These are phyloP conservation scores for Rhizomucor pusillus DNA, from an alignment of 371 early-diverging fungal species.

Conservation along the genomic window DNA sequence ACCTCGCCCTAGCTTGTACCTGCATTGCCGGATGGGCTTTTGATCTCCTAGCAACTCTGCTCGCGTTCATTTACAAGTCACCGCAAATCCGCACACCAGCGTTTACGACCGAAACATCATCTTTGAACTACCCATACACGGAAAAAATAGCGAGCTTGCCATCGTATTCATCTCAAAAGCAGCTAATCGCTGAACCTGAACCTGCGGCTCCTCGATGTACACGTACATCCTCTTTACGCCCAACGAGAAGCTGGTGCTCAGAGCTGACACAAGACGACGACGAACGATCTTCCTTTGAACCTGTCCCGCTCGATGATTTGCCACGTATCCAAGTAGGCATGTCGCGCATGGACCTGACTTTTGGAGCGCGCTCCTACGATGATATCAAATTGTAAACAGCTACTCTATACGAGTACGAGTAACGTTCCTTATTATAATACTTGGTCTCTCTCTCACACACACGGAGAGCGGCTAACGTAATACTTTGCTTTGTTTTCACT, in stretches of 20 bases:
- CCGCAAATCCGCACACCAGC: slow-evolving; percentile 4
- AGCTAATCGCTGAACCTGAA: no score
- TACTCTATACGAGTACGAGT: neutral
- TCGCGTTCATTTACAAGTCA: slow-evolving; percentile 5
- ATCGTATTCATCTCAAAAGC: no score
- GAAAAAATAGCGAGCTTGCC: neutral
- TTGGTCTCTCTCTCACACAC: no score
- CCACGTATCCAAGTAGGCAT: slow-evolving; percentile 22
- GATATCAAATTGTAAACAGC: neutral
- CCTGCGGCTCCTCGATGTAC: no score
- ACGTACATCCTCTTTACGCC: no score
- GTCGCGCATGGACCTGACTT: slow-evolving; percentile 14
- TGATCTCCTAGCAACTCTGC: slow-evolving; percentile 9
- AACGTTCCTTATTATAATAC: neutral
- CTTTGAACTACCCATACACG: neutral
- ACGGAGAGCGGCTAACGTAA: neutral
- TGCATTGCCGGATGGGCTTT: slow-evolving; percentile 13
- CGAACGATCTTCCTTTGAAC: slow-evolving; percentile 2
- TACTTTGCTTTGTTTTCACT: neutral
- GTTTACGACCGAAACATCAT: slow-evolving; percentile 11
- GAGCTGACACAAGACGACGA: no score
- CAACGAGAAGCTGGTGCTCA: no score
- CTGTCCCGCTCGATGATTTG: slow-evolving; percentile 12
- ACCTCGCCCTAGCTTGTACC: slow-evolving; percentile 7
- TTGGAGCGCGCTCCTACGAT: slow-evolving; percentile 6